These are phyloP conservation scores for Salix arbutifolia DNA, from an alignment of 345 rosid species.

Conservation along the genomic window DNA sequence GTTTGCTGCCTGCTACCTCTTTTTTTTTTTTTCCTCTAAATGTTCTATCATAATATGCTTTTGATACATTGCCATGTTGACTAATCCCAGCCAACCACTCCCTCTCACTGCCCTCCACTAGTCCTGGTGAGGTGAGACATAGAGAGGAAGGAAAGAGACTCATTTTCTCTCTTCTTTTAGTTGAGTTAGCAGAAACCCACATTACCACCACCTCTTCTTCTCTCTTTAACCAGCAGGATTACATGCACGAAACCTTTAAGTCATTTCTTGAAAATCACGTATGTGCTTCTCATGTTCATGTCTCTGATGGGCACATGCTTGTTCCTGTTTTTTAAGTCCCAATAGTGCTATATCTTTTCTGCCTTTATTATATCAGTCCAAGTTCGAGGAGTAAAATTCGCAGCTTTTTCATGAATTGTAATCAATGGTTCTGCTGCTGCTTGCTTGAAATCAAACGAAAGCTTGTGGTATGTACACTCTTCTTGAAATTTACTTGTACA, in stretches of 20 bases:
- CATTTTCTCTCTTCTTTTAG: background rate
- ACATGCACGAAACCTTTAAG: conserved; percentile 27
- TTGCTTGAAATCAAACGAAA: conserved; percentile 7
- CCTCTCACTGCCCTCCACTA: background rate
- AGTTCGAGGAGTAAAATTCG: conserved; percentile 1
- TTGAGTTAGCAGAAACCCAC: conserved; percentile 3
- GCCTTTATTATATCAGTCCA: background rate
- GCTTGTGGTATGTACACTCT: conserved; percentile 22
- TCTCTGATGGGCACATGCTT: conserved; percentile 6
- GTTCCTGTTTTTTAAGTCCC: conserved; percentile 9
- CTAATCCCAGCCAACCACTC: conserved; percentile 36
- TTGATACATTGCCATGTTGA: conserved; percentile 45
- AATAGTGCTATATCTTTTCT: background rate
- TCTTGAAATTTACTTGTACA: background rate
- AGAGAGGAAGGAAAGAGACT: background rate
- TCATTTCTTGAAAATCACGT: conserved; percentile 10
- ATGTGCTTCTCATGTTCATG: background rate
- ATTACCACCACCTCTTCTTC: background rate
- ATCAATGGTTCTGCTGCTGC: conserved; percentile 3
- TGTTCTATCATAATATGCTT: conserved; percentile 26
- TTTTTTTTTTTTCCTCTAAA: conserved; percentile 1
- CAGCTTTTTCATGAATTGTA: conserved; percentile 11
- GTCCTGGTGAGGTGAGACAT: conserved; percentile 7
- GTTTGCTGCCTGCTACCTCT: background rate
- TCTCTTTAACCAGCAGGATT: background rate